Base-by-base conservation (phyloP, 2,329 filamentous ascomycete genomes). In the Fusarium citri region DNA sequence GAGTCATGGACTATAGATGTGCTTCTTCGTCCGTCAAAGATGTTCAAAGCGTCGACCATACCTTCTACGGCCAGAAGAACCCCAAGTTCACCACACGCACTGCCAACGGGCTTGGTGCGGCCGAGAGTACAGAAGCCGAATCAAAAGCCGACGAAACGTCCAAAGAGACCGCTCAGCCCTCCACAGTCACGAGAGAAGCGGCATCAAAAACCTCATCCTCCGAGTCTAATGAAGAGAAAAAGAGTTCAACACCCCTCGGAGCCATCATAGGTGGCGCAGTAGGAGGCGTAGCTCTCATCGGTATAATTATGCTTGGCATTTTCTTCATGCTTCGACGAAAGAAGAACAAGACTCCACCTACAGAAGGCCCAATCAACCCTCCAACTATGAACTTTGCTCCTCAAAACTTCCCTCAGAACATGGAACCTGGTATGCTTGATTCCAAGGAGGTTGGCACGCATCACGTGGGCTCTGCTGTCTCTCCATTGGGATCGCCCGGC, bases 121-220 rank as follows among this genome's bases (percentile, higher is more conserved):
- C 18, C 15, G 15, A 30, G 9, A 31, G 42, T 3, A 8, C 18
- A 15, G 11, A 9, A 12, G 11, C 28, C 3, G 10, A 15, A 3
- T 3, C 7, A 6, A 2, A 14, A 7, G 10, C 7, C 12, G n/a
- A 9, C 5, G 2, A 6, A 20, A 18, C 22, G 2, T 22, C 8
- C 1, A 23, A 6, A 14, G 9, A 1, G 3, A 12, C 28, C 1
- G 11, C 2, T 1, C 3, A 18, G 4, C 3, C 26, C 7, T 18
- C 25, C 1, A 61, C 55, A 8, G 5, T 20, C n/a, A 43, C 28
- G 2, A 2, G 28, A 5, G 41, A 14, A 2, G 46, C 26, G 2
- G 25, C 23, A 14, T 51, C 58, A 14, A 8, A 22, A 16, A 51
- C 25, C 10, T 3, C 54, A 23, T 2, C 22, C 9, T 10, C 23